A percentile compares a stretch with the other conserved stretches of the same genome.
Conservation (phyloP, 1,284 basidiomycete genomes). For the Cutaneotrichosporon sp. region DNA sequence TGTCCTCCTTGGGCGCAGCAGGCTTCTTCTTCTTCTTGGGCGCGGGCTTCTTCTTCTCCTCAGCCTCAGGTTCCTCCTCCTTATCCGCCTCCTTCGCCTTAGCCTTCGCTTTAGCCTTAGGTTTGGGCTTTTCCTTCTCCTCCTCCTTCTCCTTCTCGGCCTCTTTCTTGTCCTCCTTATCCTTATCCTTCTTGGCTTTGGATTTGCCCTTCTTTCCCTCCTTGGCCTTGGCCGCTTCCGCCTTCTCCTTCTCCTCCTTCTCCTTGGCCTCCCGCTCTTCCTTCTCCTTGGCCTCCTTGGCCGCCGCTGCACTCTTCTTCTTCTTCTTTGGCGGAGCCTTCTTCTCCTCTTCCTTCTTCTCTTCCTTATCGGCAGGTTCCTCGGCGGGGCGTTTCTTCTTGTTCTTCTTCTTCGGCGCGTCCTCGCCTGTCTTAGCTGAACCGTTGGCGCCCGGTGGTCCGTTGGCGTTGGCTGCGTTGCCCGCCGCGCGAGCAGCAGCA, state of each 20-base stretch:
- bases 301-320: constrained; percentile 12
- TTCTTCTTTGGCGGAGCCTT: constrained; percentile 4
- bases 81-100: constrained; percentile 7
- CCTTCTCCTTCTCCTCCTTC: constrained; percentile 7
- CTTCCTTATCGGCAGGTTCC: constrained; percentile 4
- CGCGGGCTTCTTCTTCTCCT: constrained; percentile 11
- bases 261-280: constrained; percentile 13
- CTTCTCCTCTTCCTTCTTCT: constrained; percentile 1
- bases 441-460: no score
- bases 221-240: constrained; percentile 5
- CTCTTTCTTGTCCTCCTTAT: constrained; percentile 8
- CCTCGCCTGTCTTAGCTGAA: background rate
- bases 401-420: constrained; percentile 11
- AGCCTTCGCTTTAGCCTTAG: background rate
- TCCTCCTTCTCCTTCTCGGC: constrained; percentile 5
- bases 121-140: constrained; percentile 1
- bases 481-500: constrained; percentile 12
- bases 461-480: no score
- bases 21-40: constrained; percentile 13
- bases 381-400: constrained; percentile 13
- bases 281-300: background rate
- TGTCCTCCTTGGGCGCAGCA: constrained; percentile 4
- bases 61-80: constrained; percentile 6
- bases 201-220: constrained; percentile 19
- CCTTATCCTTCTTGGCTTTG: constrained; percentile 1